phyloP scores from a whole-genome alignment of 148 eudicot genomes.

The Bassia scoparia region DNA sequence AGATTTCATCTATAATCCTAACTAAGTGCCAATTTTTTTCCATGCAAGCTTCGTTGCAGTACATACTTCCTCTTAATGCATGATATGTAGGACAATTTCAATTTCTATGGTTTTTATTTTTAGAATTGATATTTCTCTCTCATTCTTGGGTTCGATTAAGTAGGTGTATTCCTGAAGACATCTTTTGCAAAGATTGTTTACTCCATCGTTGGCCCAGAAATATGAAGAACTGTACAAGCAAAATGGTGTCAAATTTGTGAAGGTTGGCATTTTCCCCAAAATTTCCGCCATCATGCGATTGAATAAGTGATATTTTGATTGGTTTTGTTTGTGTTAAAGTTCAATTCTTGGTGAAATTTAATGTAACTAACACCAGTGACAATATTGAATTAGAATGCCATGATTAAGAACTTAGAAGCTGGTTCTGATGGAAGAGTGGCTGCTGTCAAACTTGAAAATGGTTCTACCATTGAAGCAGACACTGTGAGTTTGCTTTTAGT shows the following conservation, averaged over 20 bases:
- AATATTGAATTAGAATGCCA: conserved; percentile 50
- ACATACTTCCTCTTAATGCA: no score
- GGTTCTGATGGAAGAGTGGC: conserved; percentile 82
- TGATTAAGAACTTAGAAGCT: conserved; percentile 69
- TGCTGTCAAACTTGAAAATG: conserved; percentile 78
- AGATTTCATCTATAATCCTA: background rate
- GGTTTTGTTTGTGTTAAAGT: background rate
- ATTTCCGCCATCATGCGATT: background rate
- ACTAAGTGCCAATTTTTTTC: background rate
- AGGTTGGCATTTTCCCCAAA: conserved; percentile 39
- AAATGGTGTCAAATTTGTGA: conserved; percentile 76
- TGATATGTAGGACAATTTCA: no score
- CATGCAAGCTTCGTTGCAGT: no score
- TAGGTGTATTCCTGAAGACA: conserved; percentile 92
- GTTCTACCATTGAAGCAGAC: conserved; percentile 83
- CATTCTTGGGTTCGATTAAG: conserved; percentile 14
- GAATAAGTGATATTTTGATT: background rate
- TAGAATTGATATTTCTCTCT: conserved; percentile 12
- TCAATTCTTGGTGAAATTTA: background rate
- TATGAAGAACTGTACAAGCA: conserved; percentile 75
- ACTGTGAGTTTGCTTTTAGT: conserved; percentile 45
- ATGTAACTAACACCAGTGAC: conserved; percentile 10
- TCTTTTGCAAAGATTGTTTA: conserved; percentile 75
- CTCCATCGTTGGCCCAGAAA: conserved; percentile 78
- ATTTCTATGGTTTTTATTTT: background rate